Evolutionary conservation across 2,329 filamentous ascomycete genomes (phyloP).

Genomic region (Pseudocercospora musae): DNA sequence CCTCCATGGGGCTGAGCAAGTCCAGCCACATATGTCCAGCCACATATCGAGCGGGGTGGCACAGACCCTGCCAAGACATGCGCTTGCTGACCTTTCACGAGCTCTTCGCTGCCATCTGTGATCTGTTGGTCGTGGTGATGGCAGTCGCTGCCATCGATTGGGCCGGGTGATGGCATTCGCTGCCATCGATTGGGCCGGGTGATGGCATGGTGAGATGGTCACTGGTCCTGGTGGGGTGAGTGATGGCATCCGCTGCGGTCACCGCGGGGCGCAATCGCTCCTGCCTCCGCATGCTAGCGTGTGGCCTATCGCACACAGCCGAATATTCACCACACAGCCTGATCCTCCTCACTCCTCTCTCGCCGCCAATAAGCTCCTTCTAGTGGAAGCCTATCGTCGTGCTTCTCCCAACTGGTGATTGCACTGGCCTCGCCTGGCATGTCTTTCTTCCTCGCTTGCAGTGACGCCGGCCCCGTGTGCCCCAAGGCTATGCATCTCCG

Average conservation of each 20-base stretch:
- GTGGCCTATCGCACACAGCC: conserved; percentile 15
- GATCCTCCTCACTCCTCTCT: not conserved
- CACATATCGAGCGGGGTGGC: not conserved
- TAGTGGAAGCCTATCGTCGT: not conserved
- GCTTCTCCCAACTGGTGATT: conserved; percentile 3
- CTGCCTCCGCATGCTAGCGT: conserved; percentile 2
- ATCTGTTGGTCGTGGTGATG: not conserved
- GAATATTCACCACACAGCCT: conserved; percentile 16
- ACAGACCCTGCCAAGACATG: not conserved
- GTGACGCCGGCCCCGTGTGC: conserved; percentile 6
- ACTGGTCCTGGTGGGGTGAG: no score
- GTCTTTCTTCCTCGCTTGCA: conserved; percentile 3
- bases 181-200: not conserved
- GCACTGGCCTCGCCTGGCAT: not conserved
- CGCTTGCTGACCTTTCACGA: not conserved
- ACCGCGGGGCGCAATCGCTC: not conserved
- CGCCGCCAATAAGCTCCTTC: not conserved
- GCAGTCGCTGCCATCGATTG: not conserved
- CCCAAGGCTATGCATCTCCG: conserved; percentile 3
- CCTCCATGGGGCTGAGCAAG: not conserved
- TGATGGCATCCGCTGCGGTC: conserved; percentile 1
- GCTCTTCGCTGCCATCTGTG: not conserved
- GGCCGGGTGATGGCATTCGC: not conserved
- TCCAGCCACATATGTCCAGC: not conserved
- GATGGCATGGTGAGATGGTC: no score